Evolutionary conservation across 495 filamentous ascomycete genomes (phyloP).

Genomic region (Neurospora hispaniola): DNA sequence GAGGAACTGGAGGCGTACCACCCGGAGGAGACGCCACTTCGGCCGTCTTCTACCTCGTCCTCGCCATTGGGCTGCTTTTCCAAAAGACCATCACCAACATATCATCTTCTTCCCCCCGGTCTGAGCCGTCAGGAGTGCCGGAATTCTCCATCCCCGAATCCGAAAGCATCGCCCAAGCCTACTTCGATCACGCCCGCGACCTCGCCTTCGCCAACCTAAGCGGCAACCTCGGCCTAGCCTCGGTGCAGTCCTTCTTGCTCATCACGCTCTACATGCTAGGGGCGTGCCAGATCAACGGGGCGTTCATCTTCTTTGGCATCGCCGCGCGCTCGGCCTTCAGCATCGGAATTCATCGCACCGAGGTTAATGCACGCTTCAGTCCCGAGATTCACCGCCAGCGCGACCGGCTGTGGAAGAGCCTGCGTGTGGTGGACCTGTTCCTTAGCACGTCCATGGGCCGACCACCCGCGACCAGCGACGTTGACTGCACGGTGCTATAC

Average conservation of each 20-base stretch:
- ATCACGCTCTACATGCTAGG: slow-evolving; percentile 52
- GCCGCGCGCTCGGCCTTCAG: slow-evolving; percentile 49
- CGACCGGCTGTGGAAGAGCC: slow-evolving; percentile 51
- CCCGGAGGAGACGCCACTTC: slow-evolving; percentile 29
- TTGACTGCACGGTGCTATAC: slow-evolving; percentile 43
- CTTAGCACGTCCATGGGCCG: slow-evolving; percentile 50
- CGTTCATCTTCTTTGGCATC: slow-evolving; percentile 49
- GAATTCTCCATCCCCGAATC: slow-evolving; percentile 16
- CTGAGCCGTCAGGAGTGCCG: not conserved
- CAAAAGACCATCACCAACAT: slow-evolving; percentile 22
- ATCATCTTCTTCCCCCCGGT: not conserved
- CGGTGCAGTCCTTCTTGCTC: slow-evolving; percentile 45
- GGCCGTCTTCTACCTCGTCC: slow-evolving; percentile 47
- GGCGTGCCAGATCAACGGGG: slow-evolving; percentile 49
- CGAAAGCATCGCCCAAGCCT: slow-evolving; percentile 36
- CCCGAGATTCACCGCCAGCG: slow-evolving; percentile 34
- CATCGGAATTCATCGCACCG: slow-evolving; percentile 50
- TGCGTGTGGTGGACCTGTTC: slow-evolving; percentile 50
- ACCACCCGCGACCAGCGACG: slow-evolving; percentile 48
- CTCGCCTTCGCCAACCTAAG: slow-evolving; percentile 45
- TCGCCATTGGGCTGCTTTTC: slow-evolving; percentile 43
- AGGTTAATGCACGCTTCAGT: slow-evolving; percentile 49
- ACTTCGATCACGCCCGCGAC: slow-evolving; percentile 47
- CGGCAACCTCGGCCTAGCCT: slow-evolving; percentile 45
- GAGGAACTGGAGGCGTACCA: slow-evolving; percentile 6